Evolutionary conservation across 495 filamentous ascomycete genomes (phyloP).

Genomic region (Mytilinidion resinicola): DNA sequence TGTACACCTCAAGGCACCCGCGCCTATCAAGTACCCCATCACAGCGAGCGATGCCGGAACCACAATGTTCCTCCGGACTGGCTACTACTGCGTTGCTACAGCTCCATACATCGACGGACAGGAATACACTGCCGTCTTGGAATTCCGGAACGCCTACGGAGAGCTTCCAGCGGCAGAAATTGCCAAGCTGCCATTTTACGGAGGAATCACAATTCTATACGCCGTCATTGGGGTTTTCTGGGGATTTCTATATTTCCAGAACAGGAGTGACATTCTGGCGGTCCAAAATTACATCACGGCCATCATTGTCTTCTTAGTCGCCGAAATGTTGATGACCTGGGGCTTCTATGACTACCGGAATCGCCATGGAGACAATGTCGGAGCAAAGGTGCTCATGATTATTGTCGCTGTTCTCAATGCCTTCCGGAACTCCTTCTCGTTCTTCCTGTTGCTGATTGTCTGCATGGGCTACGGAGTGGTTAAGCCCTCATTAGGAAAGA

Average conservation of each 20-base stretch:
- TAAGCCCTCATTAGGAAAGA: slow-evolving; percentile 84
- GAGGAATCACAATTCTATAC: slow-evolving; percentile 88
- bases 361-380: slow-evolving; percentile 73
- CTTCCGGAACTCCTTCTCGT: slow-evolving; percentile 91
- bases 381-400: slow-evolving; percentile 78
- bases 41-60: slow-evolving; percentile 20
- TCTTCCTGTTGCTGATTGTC: slow-evolving; percentile 96
- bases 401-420: slow-evolving; percentile 89
- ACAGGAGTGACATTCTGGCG: slow-evolving; percentile 86
- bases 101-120: slow-evolving; percentile 49
- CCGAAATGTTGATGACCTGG: slow-evolving; percentile 98
- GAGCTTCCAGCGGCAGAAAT: slow-evolving; percentile 94
- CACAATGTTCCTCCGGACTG: slow-evolving; percentile 54
- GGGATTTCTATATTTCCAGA: slow-evolving; percentile 93
- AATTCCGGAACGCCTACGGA: slow-evolving; percentile 92
- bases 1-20: slow-evolving; percentile 65
- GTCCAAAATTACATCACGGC: slow-evolving; percentile 99
- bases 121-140: slow-evolving; percentile 72
- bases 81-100: slow-evolving; percentile 92
- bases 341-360: slow-evolving; percentile 97
- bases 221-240: slow-evolving; percentile 81
- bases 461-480: slow-evolving; percentile 99
- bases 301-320: slow-evolving; percentile 85
- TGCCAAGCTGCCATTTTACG: slow-evolving; percentile 95
- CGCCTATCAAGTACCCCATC: slow-evolving; percentile 71